phyloP scores from a whole-genome alignment of 75 land plant genomes.

The Picea sitchensis region DNA sequence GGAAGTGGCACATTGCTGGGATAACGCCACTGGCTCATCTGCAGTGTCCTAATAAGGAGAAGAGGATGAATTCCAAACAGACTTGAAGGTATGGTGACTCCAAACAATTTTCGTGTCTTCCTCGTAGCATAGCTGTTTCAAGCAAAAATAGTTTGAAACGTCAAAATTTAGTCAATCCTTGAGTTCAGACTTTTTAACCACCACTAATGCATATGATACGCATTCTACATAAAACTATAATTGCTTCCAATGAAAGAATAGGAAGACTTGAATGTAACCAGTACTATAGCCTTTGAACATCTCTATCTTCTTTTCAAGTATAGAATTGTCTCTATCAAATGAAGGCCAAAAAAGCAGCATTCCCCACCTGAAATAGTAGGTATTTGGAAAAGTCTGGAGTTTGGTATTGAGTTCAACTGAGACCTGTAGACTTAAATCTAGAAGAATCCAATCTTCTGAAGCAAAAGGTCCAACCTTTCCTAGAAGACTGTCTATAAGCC shows the following conservation, averaged over 20 bases:
- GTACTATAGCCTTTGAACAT: too few species aligned
- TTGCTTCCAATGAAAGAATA: neutral
- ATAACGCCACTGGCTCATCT: slow-evolving; percentile 76
- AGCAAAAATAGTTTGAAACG: neutral
- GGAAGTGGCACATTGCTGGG: slow-evolving; percentile 63
- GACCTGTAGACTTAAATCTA: slow-evolving; percentile 85
- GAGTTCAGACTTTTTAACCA: neutral
- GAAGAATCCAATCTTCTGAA: slow-evolving; percentile 87
- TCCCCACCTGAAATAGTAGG: slow-evolving; percentile 76
- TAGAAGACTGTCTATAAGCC: slow-evolving; percentile 57
- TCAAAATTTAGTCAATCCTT: neutral
- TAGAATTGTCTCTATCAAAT: neutral
- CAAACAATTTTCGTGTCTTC: slow-evolving; percentile 68
- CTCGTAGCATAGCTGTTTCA: slow-evolving; percentile 82
- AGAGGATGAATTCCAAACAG: slow-evolving; percentile 80
- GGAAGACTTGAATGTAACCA: too few species aligned
- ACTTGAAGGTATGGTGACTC: slow-evolving; percentile 72
- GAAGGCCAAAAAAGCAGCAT: neutral
- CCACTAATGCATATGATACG: neutral
- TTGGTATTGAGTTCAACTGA: slow-evolving; percentile 54
- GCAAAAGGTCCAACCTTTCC: slow-evolving; percentile 76
- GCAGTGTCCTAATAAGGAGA: slow-evolving; percentile 70
- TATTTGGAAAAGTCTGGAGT: slow-evolving; percentile 74
- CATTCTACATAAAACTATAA: neutral
- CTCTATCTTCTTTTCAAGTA: too few species aligned